phyloP scores from a whole-genome alignment of 352 stramenopile species.

The Globisporangium heterothallicum region DNA sequence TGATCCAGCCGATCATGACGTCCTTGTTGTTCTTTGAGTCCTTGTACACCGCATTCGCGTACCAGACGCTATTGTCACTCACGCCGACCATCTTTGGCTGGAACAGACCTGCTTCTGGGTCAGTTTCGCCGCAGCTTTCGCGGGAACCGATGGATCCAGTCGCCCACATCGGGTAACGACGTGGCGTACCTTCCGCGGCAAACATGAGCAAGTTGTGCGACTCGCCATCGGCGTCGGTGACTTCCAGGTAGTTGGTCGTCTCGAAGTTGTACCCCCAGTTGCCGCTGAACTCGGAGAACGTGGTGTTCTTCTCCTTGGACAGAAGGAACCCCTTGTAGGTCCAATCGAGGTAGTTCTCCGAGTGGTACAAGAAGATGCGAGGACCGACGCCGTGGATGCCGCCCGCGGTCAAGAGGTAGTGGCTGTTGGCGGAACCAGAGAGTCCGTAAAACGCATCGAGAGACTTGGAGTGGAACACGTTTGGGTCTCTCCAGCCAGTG shows the following conservation, averaged over 20 bases:
- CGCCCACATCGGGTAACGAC: constrained; percentile 62
- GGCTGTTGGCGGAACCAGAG: constrained; percentile 22
- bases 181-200: constrained; percentile 38
- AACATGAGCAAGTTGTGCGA: constrained; percentile 65
- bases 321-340: constrained; percentile 62
- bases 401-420: constrained; percentile 53
- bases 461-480: constrained; percentile 50
- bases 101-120: constrained; percentile 33
- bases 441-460: constrained; percentile 36
- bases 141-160: constrained; percentile 27
- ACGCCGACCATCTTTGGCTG: constrained; percentile 52
- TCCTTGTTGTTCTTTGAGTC: constrained; percentile 48
- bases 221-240: constrained; percentile 49
- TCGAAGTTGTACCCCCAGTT: constrained; percentile 68
- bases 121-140: constrained; percentile 14
- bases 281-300: constrained; percentile 47
- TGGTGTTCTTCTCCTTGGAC: constrained; percentile 53
- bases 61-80: constrained; percentile 60
- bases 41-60: constrained; percentile 63
- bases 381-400: constrained; percentile 46
- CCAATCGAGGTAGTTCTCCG: constrained; percentile 55
- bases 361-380: constrained; percentile 63
- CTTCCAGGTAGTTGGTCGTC: constrained; percentile 57
- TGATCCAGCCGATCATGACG: constrained; percentile 61
- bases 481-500: constrained; percentile 60